Percentiles rank a stretch among this genome's conserved stretches.
Evolutionary conservation across 139 green algal species (phyloP).

Genomic region (Auxenochlorella protothecoides): DNA sequence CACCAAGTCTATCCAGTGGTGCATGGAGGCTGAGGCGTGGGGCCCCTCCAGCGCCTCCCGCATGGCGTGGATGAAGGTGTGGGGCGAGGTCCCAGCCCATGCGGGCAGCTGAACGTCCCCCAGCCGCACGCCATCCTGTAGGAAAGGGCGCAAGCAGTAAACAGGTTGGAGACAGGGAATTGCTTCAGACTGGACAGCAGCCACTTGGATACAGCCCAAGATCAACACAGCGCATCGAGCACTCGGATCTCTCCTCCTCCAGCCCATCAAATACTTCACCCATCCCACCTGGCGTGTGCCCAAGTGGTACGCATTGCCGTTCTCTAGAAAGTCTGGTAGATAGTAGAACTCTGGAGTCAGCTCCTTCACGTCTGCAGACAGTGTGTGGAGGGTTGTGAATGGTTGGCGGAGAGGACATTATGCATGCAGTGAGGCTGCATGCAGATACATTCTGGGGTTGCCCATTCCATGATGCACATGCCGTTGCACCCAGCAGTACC

Average conservation of each 20-base stretch:
- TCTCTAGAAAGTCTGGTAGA: slow-evolving; percentile 61
- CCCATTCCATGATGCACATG: too few relatives aligned
- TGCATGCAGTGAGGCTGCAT: not conserved
- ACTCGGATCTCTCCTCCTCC: not conserved
- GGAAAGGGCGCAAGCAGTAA: not conserved
- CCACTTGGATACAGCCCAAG: too few relatives aligned
- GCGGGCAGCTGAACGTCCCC: slow-evolving; percentile 65
- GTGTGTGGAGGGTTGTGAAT: too few relatives aligned
- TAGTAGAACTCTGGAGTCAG: slow-evolving; percentile 94
- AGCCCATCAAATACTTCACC: not conserved
- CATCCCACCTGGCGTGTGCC: slow-evolving; percentile 60
- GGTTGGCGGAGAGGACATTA: too few relatives aligned
- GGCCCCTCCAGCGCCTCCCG: slow-evolving; percentile 47
- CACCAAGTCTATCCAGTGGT: slow-evolving; percentile 91
- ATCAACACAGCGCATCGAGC: too few relatives aligned
- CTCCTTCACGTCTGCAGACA: slow-evolving; percentile 89
- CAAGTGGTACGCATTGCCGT: slow-evolving; percentile 54
- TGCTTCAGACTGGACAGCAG: too few relatives aligned
- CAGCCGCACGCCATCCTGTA: slow-evolving; percentile 8
- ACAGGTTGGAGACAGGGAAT: too few relatives aligned
- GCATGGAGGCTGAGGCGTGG: slow-evolving; percentile 58
- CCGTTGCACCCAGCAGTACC: too few relatives aligned
- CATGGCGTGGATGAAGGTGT: slow-evolving; percentile 15
- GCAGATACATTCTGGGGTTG: too few relatives aligned
- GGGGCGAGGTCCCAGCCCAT: slow-evolving; percentile 50